phyloP scores from a whole-genome alignment of 305 asterid species.

The Striga hermonthica region DNA sequence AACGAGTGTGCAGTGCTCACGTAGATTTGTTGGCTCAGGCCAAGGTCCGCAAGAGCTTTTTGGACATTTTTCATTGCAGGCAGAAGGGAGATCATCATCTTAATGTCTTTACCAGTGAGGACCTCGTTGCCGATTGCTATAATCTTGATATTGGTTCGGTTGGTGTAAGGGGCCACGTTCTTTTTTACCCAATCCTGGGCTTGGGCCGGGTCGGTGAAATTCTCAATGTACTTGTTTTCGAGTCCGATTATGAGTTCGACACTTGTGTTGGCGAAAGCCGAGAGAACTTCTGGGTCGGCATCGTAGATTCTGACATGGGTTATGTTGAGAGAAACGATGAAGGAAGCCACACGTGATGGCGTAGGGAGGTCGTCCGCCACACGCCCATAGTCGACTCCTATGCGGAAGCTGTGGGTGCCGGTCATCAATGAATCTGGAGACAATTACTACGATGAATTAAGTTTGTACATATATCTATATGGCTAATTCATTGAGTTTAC shows the following conservation, averaged over 20 bases:
- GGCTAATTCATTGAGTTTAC: not conserved
- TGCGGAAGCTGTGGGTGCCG: constrained; percentile 39
- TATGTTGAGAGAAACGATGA: constrained; percentile 60
- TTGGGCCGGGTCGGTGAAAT: not conserved
- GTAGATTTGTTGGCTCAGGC: constrained; percentile 47
- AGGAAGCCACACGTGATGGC: constrained; percentile 56
- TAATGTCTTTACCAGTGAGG: constrained; percentile 1
- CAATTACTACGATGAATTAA: not conserved
- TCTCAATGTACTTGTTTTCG: not conserved
- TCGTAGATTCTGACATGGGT: constrained; percentile 76
- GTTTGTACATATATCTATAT: too few species aligned
- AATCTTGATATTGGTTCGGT: constrained; percentile 5
- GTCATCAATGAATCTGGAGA: constrained; percentile 43
- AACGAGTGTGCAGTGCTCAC: constrained; percentile 77
- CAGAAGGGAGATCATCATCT: not conserved
- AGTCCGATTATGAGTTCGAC: constrained; percentile 63
- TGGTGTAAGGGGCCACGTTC: not conserved
- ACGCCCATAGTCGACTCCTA: constrained; percentile 88
- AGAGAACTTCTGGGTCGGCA: constrained; percentile 63
- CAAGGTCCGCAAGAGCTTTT: constrained; percentile 52
- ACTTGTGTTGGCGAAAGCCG: constrained; percentile 58
- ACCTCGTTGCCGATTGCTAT: constrained; percentile 7
- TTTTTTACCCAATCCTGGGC: not conserved
- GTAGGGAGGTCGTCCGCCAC: constrained; percentile 81
- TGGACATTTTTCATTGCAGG: constrained; percentile 57